These are phyloP conservation scores for Melanogaster broomeanus DNA, from an alignment of 768 basidiomycete species.

Conservation along the genomic window DNA sequence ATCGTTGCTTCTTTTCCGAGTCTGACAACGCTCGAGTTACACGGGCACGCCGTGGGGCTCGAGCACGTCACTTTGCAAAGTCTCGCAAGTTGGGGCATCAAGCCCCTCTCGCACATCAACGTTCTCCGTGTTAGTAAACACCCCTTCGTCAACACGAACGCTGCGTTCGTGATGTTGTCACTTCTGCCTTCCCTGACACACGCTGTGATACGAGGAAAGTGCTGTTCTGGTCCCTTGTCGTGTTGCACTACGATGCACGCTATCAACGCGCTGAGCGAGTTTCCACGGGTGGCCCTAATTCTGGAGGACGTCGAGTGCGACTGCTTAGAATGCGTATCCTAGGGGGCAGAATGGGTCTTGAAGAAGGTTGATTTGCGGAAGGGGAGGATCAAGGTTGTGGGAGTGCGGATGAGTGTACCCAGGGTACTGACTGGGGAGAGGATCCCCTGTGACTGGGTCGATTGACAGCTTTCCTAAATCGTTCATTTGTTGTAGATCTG, in stretches of 20 bases:
- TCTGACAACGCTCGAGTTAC: conserved; percentile 18
- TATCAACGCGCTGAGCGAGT: conserved; percentile 13
- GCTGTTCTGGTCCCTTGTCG: conserved; percentile 9
- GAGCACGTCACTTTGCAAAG: conserved; percentile 3
- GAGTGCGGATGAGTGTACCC: background rate
- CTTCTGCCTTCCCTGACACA: conserved; percentile 13
- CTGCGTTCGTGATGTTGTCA: conserved; percentile 16
- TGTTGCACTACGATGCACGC: conserved; percentile 10
- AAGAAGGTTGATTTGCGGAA: conserved; percentile 14
- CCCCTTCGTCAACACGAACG: conserved; percentile 8
- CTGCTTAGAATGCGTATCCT: conserved; percentile 2
- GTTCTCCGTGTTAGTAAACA: conserved; percentile 11
- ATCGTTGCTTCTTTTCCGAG: conserved; percentile 22
- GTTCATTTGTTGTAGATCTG: too few relatives aligned
- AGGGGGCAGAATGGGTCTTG: conserved; percentile 6
- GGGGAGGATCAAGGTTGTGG: conserved; percentile 1
- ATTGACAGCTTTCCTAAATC: too few relatives aligned
- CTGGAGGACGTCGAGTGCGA: conserved; percentile 15
- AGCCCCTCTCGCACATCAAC: conserved; percentile 10
- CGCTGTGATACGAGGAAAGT: conserved; percentile 13
- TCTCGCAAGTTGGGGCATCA: conserved; percentile 3
- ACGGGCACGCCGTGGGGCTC: conserved; percentile 11
- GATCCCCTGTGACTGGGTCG: too few relatives aligned
- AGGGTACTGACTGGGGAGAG: background rate
- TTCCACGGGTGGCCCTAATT: background rate